Percentiles rank a stretch among this genome's conserved stretches.
phyloP scores from a whole-genome alignment of 306 rosid genomes.

The Acacia confusa region DNA sequence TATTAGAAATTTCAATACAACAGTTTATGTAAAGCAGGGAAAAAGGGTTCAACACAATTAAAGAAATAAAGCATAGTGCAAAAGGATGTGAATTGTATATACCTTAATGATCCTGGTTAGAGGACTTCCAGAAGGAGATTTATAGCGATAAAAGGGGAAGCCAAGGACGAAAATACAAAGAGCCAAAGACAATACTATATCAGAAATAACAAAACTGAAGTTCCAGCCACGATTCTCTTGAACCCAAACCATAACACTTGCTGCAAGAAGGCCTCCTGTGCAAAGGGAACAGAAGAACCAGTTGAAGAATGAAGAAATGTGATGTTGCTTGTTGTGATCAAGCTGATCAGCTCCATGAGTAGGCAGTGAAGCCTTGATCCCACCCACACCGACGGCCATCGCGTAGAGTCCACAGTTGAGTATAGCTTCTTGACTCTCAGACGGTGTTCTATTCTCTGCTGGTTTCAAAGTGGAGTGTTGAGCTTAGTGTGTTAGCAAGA shows the following conservation, averaged over 20 bases:
- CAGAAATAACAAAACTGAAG: constrained; percentile 28
- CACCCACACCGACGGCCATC: constrained; percentile 37
- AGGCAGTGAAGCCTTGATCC: constrained; percentile 39
- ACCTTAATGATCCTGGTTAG: constrained; percentile 37
- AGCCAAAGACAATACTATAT: constrained; percentile 18
- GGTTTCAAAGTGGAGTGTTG: neutral
- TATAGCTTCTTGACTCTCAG: constrained; percentile 23
- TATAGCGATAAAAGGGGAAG: constrained; percentile 30
- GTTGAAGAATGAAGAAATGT: constrained; percentile 44
- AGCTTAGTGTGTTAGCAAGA: constrained; percentile 42
- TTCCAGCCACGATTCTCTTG: constrained; percentile 43
- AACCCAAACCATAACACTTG: constrained; percentile 43
- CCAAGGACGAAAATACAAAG: constrained; percentile 31
- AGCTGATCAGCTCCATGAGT: constrained; percentile 54
- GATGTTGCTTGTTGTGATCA: constrained; percentile 27
- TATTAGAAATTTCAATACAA: neutral
- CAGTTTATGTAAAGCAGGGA: neutral
- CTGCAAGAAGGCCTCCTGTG: constrained; percentile 28
- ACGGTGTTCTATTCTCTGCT: neutral
- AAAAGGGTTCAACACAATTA: neutral
- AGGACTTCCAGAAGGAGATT: constrained; percentile 42
- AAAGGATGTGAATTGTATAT: neutral
- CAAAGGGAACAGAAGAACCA: constrained; percentile 44
- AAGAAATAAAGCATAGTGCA: neutral
- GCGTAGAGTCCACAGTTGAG: constrained; percentile 36